These are phyloP conservation scores for Trichoderma gamsii DNA, from an alignment of 495 filamentous ascomycete genomes.

Conservation along the genomic window DNA sequence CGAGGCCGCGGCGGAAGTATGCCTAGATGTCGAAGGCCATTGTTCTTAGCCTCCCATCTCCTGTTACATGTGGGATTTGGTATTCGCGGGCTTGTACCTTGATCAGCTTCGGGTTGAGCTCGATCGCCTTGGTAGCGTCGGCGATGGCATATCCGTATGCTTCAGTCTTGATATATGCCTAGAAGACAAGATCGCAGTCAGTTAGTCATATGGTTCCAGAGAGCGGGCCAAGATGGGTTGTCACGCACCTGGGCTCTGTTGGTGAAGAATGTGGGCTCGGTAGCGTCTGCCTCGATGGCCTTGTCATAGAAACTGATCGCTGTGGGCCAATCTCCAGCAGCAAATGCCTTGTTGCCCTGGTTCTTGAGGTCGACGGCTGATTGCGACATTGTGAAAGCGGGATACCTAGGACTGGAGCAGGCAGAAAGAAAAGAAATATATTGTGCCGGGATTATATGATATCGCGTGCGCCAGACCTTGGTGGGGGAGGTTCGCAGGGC, in stretches of 20 bases:
- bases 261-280: slow-evolving; percentile 83
- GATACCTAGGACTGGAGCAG: not conserved
- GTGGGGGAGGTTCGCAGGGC: not conserved
- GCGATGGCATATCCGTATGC: slow-evolving; percentile 86
- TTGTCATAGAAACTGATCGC: slow-evolving; percentile 83
- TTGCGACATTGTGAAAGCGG: slow-evolving; percentile 32
- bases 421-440: not conserved
- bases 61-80: slow-evolving; percentile 15
- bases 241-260: slow-evolving; percentile 83
- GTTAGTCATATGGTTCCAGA: not conserved
- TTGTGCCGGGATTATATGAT: not conserved
- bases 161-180: slow-evolving; percentile 95
- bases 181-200: slow-evolving; percentile 11
- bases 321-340: slow-evolving; percentile 74
- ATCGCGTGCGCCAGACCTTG: slow-evolving; percentile 3
- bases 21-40: slow-evolving; percentile 50
- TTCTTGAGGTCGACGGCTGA: slow-evolving; percentile 79
- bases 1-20: slow-evolving; percentile 89
- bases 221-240: not conserved
- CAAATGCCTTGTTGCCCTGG: slow-evolving; percentile 90
- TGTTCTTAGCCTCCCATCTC: not conserved
- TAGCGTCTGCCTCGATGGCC: slow-evolving; percentile 80
- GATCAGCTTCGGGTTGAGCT: slow-evolving; percentile 78
- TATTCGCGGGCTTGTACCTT: slow-evolving; percentile 50
- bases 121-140: slow-evolving; percentile 90